These are phyloP conservation scores for Aspergillus sojae DNA, from an alignment of 2,329 filamentous ascomycete species.

Conservation along the genomic window DNA sequence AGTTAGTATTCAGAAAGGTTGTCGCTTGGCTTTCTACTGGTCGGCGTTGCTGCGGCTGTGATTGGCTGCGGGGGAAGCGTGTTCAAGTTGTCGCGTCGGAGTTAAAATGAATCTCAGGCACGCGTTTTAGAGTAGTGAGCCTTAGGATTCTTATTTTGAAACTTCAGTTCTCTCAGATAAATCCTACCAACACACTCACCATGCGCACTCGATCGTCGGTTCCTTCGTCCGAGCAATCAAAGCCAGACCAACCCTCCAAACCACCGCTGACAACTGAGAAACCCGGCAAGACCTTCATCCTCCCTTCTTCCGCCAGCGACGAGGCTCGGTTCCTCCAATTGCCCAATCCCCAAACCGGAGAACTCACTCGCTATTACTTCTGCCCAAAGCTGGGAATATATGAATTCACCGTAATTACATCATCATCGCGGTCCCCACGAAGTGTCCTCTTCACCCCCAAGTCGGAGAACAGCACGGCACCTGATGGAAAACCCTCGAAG, in stretches of 20 bases:
- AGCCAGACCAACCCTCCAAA: constrained; percentile 26
- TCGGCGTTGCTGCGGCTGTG: constrained; percentile 5
- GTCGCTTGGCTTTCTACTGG: background rate
- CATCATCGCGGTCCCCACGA: constrained; percentile 52
- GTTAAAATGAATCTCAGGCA: background rate
- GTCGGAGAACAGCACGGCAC: constrained; percentile 8
- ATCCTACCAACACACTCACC: background rate
- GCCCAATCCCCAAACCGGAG: constrained; percentile 55
- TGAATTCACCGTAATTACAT: constrained; percentile 62
- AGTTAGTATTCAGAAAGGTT: background rate
- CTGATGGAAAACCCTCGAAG: constrained; percentile 45
- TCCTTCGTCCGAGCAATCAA: constrained; percentile 19
- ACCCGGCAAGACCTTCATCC: constrained; percentile 56
- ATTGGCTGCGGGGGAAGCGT: constrained; percentile 32
- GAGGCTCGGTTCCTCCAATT: constrained; percentile 60
- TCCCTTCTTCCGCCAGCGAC: constrained; percentile 56
- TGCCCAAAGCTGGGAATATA: constrained; percentile 61
- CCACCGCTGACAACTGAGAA: constrained; percentile 26
- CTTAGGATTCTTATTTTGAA: no score
- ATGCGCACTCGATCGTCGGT: constrained; percentile 30
- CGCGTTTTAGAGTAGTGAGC: background rate
- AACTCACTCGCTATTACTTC: constrained; percentile 58
- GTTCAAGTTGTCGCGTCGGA: constrained; percentile 27
- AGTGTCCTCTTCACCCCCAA: constrained; percentile 58
- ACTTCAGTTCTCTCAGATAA: background rate